Base-by-base conservation (phyloP, 352 stramenopile species). In the Phytophthora multivora region DNA sequence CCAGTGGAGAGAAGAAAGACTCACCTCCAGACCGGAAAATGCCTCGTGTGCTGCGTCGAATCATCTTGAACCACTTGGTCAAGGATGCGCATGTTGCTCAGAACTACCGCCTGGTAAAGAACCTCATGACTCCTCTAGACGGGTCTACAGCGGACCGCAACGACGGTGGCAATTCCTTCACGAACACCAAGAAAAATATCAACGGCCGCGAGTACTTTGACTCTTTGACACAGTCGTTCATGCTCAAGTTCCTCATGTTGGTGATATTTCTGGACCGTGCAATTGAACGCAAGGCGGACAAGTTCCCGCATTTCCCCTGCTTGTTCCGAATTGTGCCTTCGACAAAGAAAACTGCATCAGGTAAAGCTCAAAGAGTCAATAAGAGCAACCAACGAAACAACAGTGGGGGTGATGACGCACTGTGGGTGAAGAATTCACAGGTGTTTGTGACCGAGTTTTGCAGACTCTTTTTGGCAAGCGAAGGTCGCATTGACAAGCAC, bases 401-500 rank as follows among this genome's bases (percentile, higher is more conserved):
- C 21, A 52, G 39, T 2, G 60, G 52, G 13, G 28, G 18, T 46
- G 46, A 63, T 28, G 46, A 57, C 47, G 48, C n/a, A 51, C 54
- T 52, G n/a, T 64, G 79, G 28, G 75, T 98, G 19, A 99, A 98
- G 56, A 94, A 95, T 19, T 97, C 93, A 0, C 81, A 93, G 49
- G 78, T 90, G 18, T 81, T 99, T 28, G 77, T 99, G n/a, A 82
- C 83, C 0, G 85, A 93, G 23, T 93, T 99, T 23, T 98, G 86
- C 56, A 76, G 96, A 36, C 71, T 97, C 38, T 99, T 97, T 69
- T 67, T 99, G 23, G 87, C 85, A 7, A 85, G 82, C 25, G 94
- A 99, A 86, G 96, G 96, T 15, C 92, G 98, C 51, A 96, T 99
- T 49, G 83, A 98, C 36, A 96, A 93, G 26, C 96, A 99, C 67